A percentile compares a stretch with the other conserved stretches of the same genome.
These are phyloP conservation scores for Yarrowia divulgata DNA, from an alignment of 805 yeast genomes.

Conservation along the genomic window DNA sequence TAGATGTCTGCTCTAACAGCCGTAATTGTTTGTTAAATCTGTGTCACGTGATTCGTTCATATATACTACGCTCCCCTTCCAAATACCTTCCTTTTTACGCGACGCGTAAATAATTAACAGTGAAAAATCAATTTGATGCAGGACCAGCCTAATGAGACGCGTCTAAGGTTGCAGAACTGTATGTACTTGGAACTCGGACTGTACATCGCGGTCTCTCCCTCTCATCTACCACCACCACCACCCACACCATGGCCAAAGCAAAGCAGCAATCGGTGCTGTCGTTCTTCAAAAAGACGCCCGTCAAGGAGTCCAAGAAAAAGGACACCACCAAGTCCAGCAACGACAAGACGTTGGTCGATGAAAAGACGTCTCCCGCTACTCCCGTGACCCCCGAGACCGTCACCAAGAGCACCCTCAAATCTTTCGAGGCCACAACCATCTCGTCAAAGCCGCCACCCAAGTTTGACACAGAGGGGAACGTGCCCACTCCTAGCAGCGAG, in stretches of 20 bases:
- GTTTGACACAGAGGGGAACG: conserved; percentile 20
- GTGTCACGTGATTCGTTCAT: no score
- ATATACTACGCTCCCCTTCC: no score
- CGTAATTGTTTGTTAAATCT: no score
- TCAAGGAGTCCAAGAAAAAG: conserved; percentile 22
- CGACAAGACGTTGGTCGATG: not conserved
- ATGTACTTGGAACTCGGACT: not conserved
- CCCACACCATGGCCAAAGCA: conserved; percentile 23
- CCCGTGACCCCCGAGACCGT: conserved; percentile 22
- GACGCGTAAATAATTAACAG: conserved; percentile 22
- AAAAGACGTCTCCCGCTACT: conserved; percentile 3
- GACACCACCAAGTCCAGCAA: not conserved
- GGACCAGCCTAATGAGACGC: conserved; percentile 26
- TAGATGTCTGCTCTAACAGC: no score
- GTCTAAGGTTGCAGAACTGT: conserved; percentile 10
- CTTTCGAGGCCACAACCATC: conserved; percentile 20
- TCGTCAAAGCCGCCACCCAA: conserved; percentile 33
- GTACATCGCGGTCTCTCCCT: not conserved
- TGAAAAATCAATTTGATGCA: conserved; percentile 14
- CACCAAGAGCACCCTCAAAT: conserved; percentile 26
- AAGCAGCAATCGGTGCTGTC: conserved; percentile 37
- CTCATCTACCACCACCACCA: not conserved
- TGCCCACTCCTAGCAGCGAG: conserved; percentile 35
- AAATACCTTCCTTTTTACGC: not conserved
- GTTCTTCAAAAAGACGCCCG: conserved; percentile 38